Evolutionary conservation across 2,329 filamentous ascomycete genomes (phyloP), one percentile per base, ranked within the genome.

Genomic region (Emericellopsis atlantica): DNA sequence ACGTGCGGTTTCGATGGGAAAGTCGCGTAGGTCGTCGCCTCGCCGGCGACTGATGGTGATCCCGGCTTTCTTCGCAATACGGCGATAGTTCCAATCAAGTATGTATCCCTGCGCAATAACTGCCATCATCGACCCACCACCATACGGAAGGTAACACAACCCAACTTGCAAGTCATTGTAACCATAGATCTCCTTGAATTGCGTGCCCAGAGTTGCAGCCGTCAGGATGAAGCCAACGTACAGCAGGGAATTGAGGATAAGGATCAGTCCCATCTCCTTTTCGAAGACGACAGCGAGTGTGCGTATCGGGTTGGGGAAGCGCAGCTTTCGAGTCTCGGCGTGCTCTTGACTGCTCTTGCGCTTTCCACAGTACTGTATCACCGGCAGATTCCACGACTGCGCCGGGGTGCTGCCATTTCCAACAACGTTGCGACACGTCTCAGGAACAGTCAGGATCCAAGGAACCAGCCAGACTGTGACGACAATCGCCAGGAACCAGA

Each of bases 11-110:
- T 77, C 74, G 37, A 77, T 71, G 7, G 73, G 74, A 41, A 75
- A 76, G 16, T 61, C 58, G 6, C 55, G 53, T 37, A 74, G 56
- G 47, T 75, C 65, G 44, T 69, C 65, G 16, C 70, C 69, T 9
- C 75, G 73, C 46, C 73, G 76, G 43, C 65, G 69, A 45, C 74
- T 72, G 46, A 86, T 72, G 2, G 65, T 61, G 43, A 87, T 65
- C 6, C 77, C 77, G 14, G 80, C 62, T 26, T 69, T 67, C 38
- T 64, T 67, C 2, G 84, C 82, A 37, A 79, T 70, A 32, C 81
- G 73, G 6, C 76, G 69, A 56, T 84, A 93, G 55, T 88, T 88
- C 67, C 74, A 79, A 56, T 76, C 72, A 37, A 74, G 60, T 6
- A 75, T 51, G 46, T 69, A 68, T 5, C 84, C 81, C 45, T 75